These are phyloP conservation scores for Fennellomyces sp. DNA, from an alignment of 371 early-diverging fungal species.

Conservation along the genomic window DNA sequence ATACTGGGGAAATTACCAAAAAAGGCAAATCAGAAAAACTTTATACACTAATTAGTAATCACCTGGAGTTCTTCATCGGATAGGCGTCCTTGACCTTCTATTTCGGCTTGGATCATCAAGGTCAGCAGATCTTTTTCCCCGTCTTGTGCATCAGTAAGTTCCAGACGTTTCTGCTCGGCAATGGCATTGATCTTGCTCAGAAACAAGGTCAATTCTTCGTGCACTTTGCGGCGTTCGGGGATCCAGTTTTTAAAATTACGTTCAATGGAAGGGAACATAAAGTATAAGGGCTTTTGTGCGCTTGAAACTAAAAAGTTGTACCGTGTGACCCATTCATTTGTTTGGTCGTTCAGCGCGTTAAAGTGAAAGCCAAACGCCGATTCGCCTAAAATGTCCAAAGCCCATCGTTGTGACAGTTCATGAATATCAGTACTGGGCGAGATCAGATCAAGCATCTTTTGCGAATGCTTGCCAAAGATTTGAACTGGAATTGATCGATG, in stretches of 20 bases:
- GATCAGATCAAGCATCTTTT: slow-evolving; percentile 22
- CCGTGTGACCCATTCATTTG: slow-evolving; percentile 23
- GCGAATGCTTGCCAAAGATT: slow-evolving; percentile 28
- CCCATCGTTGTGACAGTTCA: slow-evolving; percentile 14
- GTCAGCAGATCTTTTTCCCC: slow-evolving; percentile 55
- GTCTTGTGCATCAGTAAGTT: slow-evolving; percentile 20
- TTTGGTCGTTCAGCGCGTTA: slow-evolving; percentile 11
- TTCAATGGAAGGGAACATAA: slow-evolving; percentile 6
- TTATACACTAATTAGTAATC: neutral
- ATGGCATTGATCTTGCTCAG: neutral
- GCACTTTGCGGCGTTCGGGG: neutral
- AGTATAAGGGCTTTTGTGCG: slow-evolving; percentile 9
- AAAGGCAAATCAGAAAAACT: slow-evolving; percentile 5
- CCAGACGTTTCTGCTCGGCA: neutral
- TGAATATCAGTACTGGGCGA: slow-evolving; percentile 5
- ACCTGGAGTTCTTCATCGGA: slow-evolving; percentile 37
- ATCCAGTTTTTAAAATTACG: neutral
- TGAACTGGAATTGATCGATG: slow-evolving; percentile 39
- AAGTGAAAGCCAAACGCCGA: slow-evolving; percentile 33
- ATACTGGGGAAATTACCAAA: too few relatives aligned
- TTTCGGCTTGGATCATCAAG: slow-evolving; percentile 56
- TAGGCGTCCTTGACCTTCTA: slow-evolving; percentile 29
- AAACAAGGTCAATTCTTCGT: neutral
- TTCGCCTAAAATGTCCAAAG: slow-evolving; percentile 37
- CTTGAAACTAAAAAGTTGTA: slow-evolving; percentile 9